Conservation (phyloP, 352 stramenopile genomes). For the Pythium aquatile region DNA sequence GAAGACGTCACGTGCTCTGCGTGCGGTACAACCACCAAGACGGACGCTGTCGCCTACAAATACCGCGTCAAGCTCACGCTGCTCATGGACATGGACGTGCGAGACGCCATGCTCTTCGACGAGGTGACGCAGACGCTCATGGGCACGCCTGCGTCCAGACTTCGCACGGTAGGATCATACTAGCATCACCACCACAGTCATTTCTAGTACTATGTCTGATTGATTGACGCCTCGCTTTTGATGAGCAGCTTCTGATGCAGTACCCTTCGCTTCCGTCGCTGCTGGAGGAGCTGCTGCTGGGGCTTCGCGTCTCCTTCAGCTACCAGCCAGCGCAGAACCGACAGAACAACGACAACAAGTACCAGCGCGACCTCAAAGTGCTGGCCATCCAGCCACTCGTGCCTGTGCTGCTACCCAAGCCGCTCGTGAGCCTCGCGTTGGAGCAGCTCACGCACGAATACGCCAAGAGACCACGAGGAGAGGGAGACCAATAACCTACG, state of each 20-base stretch:
- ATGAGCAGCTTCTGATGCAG: slow-evolving; percentile 33
- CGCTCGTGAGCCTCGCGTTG: slow-evolving; percentile 39
- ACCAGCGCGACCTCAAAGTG: slow-evolving; percentile 52
- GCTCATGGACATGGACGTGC: slow-evolving; percentile 30
- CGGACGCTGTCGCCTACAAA: slow-evolving; percentile 40
- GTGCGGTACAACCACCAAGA: slow-evolving; percentile 24
- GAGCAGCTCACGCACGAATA: slow-evolving; percentile 31
- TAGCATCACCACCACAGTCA: no score
- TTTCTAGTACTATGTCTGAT: background rate
- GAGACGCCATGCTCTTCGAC: slow-evolving; percentile 53
- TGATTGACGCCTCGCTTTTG: background rate
- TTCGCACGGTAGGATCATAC: slow-evolving; percentile 23
- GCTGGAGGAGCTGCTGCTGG: slow-evolving; percentile 51
- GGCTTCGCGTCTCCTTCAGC: slow-evolving; percentile 48
- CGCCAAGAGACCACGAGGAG: background rate
- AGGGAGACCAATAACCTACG: background rate
- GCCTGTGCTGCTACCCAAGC: slow-evolving; percentile 40
- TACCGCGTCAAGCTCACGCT: slow-evolving; percentile 57
- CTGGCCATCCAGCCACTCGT: slow-evolving; percentile 41
- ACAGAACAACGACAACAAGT: slow-evolving; percentile 26
- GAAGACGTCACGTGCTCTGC: slow-evolving; percentile 32
- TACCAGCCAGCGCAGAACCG: slow-evolving; percentile 37
- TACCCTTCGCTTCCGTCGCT: slow-evolving; percentile 40
- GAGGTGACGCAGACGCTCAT: slow-evolving; percentile 41
- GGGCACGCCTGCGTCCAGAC: slow-evolving; percentile 29